A percentile compares a stretch with the other conserved stretches of the same genome.
Conservation (phyloP, 345 rosid species). For the Gossypium stocksii region DNA sequence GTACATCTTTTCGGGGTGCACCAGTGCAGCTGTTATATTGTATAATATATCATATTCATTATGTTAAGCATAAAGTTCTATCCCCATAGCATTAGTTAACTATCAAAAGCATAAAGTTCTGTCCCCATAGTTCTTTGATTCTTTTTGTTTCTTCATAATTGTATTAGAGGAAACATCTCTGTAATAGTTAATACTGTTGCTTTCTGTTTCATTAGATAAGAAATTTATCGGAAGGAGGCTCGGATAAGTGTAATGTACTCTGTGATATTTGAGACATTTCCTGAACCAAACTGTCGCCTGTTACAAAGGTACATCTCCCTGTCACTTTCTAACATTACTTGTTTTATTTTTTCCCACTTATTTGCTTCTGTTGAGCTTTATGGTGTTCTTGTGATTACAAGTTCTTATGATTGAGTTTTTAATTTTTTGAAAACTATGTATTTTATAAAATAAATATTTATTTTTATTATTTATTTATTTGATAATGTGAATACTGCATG, state of each 20-base stretch:
- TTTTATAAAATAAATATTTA: neutral
- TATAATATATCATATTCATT: neutral
- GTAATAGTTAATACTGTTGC: constrained; percentile 14
- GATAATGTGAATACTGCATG: neutral
- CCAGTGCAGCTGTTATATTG: too few species aligned
- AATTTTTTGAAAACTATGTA: neutral
- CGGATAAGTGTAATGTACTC: constrained; percentile 77
- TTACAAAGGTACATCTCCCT: constrained; percentile 61
- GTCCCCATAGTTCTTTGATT: too few species aligned
- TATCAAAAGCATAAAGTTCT: too few species aligned
- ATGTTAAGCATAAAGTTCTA: too few species aligned
- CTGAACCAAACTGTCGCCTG: constrained; percentile 93
- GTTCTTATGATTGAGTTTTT: neutral
- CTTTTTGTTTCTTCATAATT: too few species aligned
- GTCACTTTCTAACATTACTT: neutral
- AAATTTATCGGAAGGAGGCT: constrained; percentile 85
- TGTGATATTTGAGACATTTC: constrained; percentile 87
- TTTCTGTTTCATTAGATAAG: constrained; percentile 34
- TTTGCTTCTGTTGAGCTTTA: neutral
- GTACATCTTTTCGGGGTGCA: too few species aligned
- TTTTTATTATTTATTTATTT: neutral
- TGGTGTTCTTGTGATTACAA: neutral
- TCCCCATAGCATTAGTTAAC: too few species aligned
- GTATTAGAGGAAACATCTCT: neutral
- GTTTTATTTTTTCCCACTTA: neutral